Base-by-base conservation (phyloP, 805 yeast genomes). In the Candida orba region DNA sequence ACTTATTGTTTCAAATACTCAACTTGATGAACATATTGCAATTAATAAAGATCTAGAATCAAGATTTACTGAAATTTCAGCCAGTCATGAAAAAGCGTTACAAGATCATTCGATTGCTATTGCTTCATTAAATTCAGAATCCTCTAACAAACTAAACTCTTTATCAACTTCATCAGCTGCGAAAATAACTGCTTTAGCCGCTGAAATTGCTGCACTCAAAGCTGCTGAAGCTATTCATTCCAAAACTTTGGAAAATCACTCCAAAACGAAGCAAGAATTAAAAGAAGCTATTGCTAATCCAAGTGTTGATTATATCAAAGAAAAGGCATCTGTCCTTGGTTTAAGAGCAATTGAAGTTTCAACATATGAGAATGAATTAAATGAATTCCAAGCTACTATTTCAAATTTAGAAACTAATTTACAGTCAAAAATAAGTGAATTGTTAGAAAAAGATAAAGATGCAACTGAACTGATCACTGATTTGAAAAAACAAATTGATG, bases 241-340 rank as follows among this genome's bases (percentile, higher is more conserved):
- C 4, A 27, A 17, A 14, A 10, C 36, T 9, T 29, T 45, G 14
- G 40, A 34, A 22, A 14, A 24, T 13, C 39, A 41, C 14, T 17
- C 31, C 8, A 25, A 31, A 24, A 15, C 40, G 9, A 43, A 34
- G 30, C 44, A 42, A 22, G 44, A 44, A 18, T 35, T 53, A 24
- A 32, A 46, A 37, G 31, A 24, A 4, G 3, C 32, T 46, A 33
- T 56, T 13, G 48, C 47, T 6, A 43, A 47, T 6, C 76, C 77
- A 8, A 53, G 64, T 18, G 44, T 51, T 9, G 67, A 58, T 3
- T 55, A 53, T 38, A 43, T 66, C 23, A 51, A 44, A 37, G 49
- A 47, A 18, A 60, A 59, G 37, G 65, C 71, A 9, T 23, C 39
- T 5, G 43, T 27, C 8, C 51, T 44, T 35, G 64, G 66, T 8